phyloP scores from a whole-genome alignment of 257 asterid species.

The Mitragyna speciosa region DNA sequence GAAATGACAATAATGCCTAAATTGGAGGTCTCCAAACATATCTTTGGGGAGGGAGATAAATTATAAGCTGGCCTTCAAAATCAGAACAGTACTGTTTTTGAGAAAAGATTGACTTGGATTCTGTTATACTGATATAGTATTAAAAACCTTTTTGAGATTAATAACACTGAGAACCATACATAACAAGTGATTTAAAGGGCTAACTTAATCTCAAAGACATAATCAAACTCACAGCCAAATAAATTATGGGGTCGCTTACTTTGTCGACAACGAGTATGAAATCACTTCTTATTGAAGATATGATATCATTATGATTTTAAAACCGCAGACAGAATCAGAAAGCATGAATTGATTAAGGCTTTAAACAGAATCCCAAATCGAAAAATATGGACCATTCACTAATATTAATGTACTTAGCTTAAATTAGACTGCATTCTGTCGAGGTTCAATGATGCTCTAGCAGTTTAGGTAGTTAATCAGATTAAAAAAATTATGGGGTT shows the following conservation, averaged over 20 bases:
- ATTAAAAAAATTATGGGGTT: background rate
- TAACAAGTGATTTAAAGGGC: background rate
- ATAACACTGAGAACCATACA: background rate
- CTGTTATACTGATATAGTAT: too few relatives aligned
- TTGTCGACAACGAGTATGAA: background rate
- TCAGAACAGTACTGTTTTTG: too few relatives aligned
- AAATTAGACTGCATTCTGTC: background rate
- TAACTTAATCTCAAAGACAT: background rate
- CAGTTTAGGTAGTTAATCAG: background rate
- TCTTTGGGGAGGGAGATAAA: too few relatives aligned
- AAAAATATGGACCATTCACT: too few relatives aligned
- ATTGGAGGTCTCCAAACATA: too few relatives aligned
- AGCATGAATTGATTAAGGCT: background rate
- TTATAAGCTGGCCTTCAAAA: too few relatives aligned
- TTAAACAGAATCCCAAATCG: too few relatives aligned
- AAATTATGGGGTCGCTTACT: background rate
- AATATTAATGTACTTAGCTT: too few relatives aligned
- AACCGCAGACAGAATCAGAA: background rate
- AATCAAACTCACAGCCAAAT: background rate
- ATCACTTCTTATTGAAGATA: background rate
- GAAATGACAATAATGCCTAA: too few relatives aligned
- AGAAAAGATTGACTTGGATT: too few relatives aligned
- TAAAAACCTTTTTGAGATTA: background rate
- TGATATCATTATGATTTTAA: background rate
- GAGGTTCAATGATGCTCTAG: background rate